Conservation (phyloP, 176 grass and related monocot genomes). For the Tuctoria greenei region DNA sequence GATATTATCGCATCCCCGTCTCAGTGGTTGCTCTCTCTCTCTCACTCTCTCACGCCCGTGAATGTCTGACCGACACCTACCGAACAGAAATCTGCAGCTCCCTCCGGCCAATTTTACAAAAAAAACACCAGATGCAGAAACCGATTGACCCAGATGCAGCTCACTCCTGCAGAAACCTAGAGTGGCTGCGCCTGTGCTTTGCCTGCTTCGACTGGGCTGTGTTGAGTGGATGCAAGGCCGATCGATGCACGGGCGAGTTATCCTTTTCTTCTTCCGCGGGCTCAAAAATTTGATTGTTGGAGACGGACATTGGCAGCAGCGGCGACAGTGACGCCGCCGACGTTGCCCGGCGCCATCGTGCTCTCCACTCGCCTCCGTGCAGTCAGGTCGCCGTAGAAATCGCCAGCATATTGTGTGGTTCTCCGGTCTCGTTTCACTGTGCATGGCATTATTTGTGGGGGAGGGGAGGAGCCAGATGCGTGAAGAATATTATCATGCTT, state of each 20-base stretch:
- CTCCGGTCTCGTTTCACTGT: not conserved
- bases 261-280: not conserved
- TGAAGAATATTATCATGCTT: not conserved
- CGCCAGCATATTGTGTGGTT: slow-evolving; percentile 1
- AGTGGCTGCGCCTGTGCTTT: not conserved
- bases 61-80: not conserved
- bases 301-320: not conserved
- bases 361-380: slow-evolving; percentile 16
- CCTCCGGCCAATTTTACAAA: not conserved
- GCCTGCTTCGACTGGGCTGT: not conserved
- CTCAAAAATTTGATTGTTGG: not conserved
- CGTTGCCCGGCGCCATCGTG: not conserved
- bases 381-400: not conserved
- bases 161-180: no score
- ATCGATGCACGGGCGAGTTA: not conserved
- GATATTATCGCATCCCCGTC: slow-evolving; percentile 43
- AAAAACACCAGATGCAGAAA: not conserved
- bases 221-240: slow-evolving; percentile 32
- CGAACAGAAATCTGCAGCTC: not conserved
- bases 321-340: not conserved
- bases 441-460: not conserved
- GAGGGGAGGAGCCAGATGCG: not conserved
- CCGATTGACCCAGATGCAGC: no score
- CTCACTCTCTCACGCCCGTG: not conserved
- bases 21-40: slow-evolving; percentile 6